Evolutionary conservation across 495 filamentous ascomycete genomes (phyloP), one percentile per base, ranked within the genome.

Genomic region (Daldinia caldariorum): DNA sequence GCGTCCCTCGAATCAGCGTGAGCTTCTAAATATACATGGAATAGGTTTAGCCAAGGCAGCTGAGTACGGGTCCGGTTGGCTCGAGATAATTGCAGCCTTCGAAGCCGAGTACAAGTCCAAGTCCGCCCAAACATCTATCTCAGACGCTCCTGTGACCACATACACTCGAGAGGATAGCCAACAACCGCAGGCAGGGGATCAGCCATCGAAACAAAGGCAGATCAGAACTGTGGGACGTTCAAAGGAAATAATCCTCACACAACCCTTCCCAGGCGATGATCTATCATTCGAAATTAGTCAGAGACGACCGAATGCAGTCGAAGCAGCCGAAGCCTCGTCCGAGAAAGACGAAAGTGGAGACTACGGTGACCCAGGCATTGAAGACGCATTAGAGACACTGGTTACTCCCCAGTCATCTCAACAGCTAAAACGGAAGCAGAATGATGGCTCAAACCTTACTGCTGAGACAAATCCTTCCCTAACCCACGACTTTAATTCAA

Each of bases 321-420:
- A 77, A 47, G 90, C 82, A 1, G 76, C 74, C 3, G 76, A 77
- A 47, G 70, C 73, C 7, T 74, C 71, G 12, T 70, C 67, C 6
- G 71, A 77, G 10, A 77, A 68, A 0, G 69, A 68, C 0, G 73
- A 66, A 3, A 4, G 16, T 3, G 62, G 61, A 1, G 69, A 64
- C 4, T 89, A 93, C 58, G 94, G 97, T 74, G 72, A 76, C n/a
- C 83, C 71, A 18, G 83, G 83, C 12, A 32, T 31, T 14, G 84
- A 85, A 45, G 72, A 75, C 4, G 86, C 81, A 12, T 89, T 86
- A 1, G 88, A 90, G 12, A 5, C 35, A 16, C 22, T 32, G 7
- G 16, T 43, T 13, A 1, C 32, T 0, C 6, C 49, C 14, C n/a
- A 20, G 13, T 20, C 7, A 58, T 53, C 57, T 29, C 18, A 54